Base-by-base conservation (phyloP, 2,329 filamentous ascomycete species). In the Rutstroemia sp. region DNA sequence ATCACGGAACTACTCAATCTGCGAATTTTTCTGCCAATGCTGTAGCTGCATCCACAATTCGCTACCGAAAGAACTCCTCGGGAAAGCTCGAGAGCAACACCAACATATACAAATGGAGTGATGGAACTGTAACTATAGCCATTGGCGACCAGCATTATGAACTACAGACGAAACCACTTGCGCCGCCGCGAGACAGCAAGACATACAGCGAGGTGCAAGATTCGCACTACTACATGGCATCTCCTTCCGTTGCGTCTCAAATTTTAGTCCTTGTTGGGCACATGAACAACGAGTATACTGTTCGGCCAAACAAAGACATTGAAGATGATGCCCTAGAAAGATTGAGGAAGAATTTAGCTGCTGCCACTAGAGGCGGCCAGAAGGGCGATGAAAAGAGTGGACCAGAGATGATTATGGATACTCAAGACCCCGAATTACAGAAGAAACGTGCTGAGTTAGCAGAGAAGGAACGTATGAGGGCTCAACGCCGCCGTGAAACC, bases 61-160 rank as follows among this genome's bases (percentile, higher is more conserved):
- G 88, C 59, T 89, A 85, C 72, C 82, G 86, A 54, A 82, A 79
- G 65, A 84, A 89, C 57, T 76, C 83, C 9, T 78, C 78, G 1
- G 78, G 80, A 49, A 75, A 83, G 59, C 75, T 91, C 12, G 82
- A 87, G 67, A 91, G 87, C 67, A 92, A 92, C 68, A 81, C 88
- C 2, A 80, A 85, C 60, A 74, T 92, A 30, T 82, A 89, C 67
- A 81, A 81, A 63, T 92, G 88, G 88, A 89, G 84, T 59, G 88
- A 92, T 66, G 88, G 88, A 27, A 89, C 86, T 4, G 74, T 89
- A 16, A 91, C 87, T 10, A 75, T 92, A 23, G 82, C 86, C n/a
- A 76, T 92, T 23, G 88, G 87, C 14, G 83, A 82, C 58, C 83
- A 85, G 61, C 88, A 92, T 65, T 92, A 86, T 74, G 86, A 90